phyloP scores from a whole-genome alignment of 257 asterid species.

The Asclepias syriaca region DNA sequence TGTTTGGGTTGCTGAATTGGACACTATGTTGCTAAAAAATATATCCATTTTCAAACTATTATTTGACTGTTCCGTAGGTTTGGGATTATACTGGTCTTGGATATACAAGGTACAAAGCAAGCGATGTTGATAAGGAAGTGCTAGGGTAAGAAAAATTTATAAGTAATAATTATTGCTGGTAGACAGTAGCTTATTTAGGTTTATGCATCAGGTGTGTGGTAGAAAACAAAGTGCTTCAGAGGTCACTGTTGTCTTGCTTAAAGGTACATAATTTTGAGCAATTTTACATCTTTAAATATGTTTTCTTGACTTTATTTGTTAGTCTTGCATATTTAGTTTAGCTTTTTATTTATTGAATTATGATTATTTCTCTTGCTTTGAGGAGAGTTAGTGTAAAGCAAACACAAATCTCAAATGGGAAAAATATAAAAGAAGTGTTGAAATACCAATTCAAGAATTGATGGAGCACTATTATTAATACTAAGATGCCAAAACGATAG shows the following conservation, averaged over 20 bases:
- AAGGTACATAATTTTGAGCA: conserved; percentile 45
- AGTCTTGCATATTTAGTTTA: not conserved
- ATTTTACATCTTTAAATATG: not conserved
- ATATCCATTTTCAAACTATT: not conserved
- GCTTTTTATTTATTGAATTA: not conserved
- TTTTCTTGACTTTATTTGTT: not conserved
- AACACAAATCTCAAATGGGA: too few species aligned
- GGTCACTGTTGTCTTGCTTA: conserved; percentile 60
- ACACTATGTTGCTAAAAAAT: not conserved
- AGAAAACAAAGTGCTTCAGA: conserved; percentile 94
- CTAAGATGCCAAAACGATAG: too few species aligned
- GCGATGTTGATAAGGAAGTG: conserved; percentile 65
- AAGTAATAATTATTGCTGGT: conserved; percentile 16
- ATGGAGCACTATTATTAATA: too few species aligned
- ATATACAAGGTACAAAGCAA: conserved; percentile 78
- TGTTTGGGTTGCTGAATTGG: not conserved
- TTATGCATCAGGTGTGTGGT: conserved; percentile 83
- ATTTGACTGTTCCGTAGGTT: conserved; percentile 43
- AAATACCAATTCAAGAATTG: too few species aligned
- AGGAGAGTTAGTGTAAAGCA: too few species aligned
- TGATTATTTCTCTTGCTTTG: not conserved
- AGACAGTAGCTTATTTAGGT: conserved; percentile 24
- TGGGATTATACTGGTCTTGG: conserved; percentile 99
- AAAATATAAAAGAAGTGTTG: too few species aligned
- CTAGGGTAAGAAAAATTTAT: conserved; percentile 61